Evolutionary conservation across 2,329 filamentous ascomycete genomes (phyloP).

Genomic region (Bimuria novae-zelandiae): DNA sequence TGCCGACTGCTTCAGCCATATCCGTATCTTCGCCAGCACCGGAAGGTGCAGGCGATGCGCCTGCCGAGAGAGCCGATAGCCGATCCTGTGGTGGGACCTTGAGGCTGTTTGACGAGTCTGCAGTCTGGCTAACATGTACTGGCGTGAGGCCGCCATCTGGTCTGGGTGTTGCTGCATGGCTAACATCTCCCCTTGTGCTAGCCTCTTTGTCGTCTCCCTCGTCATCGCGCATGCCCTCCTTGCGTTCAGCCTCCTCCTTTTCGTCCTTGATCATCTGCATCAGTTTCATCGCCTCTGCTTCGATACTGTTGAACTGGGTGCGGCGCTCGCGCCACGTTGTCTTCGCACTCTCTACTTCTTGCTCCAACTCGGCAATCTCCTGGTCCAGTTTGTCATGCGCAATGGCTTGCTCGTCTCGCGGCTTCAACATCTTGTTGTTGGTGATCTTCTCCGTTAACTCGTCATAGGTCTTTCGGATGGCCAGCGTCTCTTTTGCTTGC

Average conservation of each 20-base stretch:
- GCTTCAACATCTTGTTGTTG: slow-evolving; percentile 75
- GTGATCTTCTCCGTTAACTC: slow-evolving; percentile 86
- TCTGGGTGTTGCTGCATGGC: slow-evolving; percentile 52
- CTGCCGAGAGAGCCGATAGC: slow-evolving; percentile 36
- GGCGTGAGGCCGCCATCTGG: slow-evolving; percentile 50
- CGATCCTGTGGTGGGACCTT: slow-evolving; percentile 39
- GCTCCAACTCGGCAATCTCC: slow-evolving; percentile 85
- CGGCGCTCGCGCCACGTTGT: slow-evolving; percentile 82
- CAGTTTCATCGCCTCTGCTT: slow-evolving; percentile 88
- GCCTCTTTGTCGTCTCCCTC: slow-evolving; percentile 48
- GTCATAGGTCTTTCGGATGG: slow-evolving; percentile 83
- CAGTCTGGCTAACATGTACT: slow-evolving; percentile 40
- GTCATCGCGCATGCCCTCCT: slow-evolving; percentile 66
- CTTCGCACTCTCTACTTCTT: slow-evolving; percentile 80
- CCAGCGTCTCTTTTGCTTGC: slow-evolving; percentile 65
- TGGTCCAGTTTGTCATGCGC: slow-evolving; percentile 81
- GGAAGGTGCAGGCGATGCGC: slow-evolving; percentile 32
- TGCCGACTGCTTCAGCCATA: slow-evolving; percentile 37
- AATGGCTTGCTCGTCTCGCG: slow-evolving; percentile 79
- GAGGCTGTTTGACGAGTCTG: slow-evolving; percentile 31
- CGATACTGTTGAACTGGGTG: slow-evolving; percentile 85
- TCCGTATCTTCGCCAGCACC: slow-evolving; percentile 32
- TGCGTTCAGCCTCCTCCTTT: slow-evolving; percentile 89
- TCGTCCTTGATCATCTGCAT: slow-evolving; percentile 87
- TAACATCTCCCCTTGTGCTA: slow-evolving; percentile 43